These are phyloP conservation scores for Dalbergia oliveri DNA, from an alignment of 306 rosid species.

Conservation along the genomic window DNA sequence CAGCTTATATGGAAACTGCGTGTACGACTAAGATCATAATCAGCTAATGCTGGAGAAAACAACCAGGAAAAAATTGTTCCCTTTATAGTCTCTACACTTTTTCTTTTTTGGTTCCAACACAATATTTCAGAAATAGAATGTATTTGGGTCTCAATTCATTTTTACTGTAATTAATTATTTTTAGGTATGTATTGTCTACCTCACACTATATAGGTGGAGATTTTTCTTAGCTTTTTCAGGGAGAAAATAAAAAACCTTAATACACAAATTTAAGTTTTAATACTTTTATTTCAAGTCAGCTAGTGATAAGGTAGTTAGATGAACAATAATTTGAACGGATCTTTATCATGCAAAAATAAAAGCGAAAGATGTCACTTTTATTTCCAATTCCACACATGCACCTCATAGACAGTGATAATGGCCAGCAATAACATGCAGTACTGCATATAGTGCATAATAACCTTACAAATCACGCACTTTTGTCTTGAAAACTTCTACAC, in stretches of 20 bases:
- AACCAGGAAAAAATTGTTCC: not conserved
- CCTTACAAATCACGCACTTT: not conserved
- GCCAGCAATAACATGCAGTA: not conserved
- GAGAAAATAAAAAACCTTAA: too few relatives aligned
- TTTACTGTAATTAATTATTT: too few relatives aligned
- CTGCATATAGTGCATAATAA: not conserved
- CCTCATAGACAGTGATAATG: not conserved
- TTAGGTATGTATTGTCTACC: too few relatives aligned
- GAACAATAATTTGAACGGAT: too few relatives aligned
- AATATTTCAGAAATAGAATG: too few relatives aligned
- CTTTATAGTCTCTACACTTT: not conserved
- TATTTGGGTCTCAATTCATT: too few relatives aligned
- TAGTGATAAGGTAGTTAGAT: too few relatives aligned
- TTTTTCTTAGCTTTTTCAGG: too few relatives aligned
- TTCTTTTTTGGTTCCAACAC: too few relatives aligned
- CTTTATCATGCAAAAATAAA: not conserved
- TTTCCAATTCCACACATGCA: not conserved
- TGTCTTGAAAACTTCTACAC: not conserved
- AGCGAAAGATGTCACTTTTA: not conserved
- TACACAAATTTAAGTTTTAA: too few relatives aligned
- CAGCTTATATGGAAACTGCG: slow-evolving; percentile 36
- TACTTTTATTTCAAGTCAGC: too few relatives aligned
- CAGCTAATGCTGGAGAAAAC: not conserved
- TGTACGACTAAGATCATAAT: slow-evolving; percentile 26
- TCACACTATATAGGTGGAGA: too few relatives aligned